These are phyloP conservation scores for Marasmius sp. DNA, from an alignment of 1,284 basidiomycete genomes.

Conservation along the genomic window DNA sequence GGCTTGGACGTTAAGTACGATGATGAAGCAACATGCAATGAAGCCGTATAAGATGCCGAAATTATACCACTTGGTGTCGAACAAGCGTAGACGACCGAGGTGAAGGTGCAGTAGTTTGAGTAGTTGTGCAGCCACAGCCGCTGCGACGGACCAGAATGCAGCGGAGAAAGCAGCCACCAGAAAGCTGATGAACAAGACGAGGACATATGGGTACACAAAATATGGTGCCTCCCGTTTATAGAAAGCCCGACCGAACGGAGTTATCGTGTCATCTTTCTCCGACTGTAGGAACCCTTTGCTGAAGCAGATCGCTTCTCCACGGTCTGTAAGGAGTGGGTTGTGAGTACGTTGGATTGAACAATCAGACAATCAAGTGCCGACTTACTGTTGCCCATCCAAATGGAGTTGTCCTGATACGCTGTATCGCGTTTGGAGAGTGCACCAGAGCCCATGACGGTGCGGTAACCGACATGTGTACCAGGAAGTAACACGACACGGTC, in stretches of 20 bases:
- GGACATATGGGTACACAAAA: constrained; percentile 41
- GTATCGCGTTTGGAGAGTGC: constrained; percentile 39
- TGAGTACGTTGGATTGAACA: not conserved
- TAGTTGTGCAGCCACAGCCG: constrained; percentile 37
- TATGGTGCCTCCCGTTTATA: constrained; percentile 42
- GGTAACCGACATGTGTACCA: constrained; percentile 36
- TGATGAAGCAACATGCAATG: constrained; percentile 35
- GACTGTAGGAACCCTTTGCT: constrained; percentile 22
- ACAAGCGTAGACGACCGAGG: constrained; percentile 27
- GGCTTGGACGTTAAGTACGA: constrained; percentile 35
- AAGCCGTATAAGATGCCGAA: constrained; percentile 36
- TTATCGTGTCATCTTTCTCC: constrained; percentile 31
- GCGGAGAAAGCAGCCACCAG: constrained; percentile 33
- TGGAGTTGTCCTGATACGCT: constrained; percentile 41
- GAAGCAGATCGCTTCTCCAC: constrained; percentile 38
- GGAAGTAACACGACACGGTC: constrained; percentile 46
- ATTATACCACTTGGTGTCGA: constrained; percentile 33
- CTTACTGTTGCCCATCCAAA: constrained; percentile 45
- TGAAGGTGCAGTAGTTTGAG: constrained; percentile 32
- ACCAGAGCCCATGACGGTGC: constrained; percentile 47
- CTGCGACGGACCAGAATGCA: constrained; percentile 42
- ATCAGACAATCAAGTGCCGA: not conserved
- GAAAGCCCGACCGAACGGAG: constrained; percentile 48
- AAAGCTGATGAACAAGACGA: constrained; percentile 37
- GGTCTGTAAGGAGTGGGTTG: constrained; percentile 18